Base-by-base conservation (phyloP, 2,329 filamentous ascomycete genomes). In the Trichoderma pleuroti region DNA sequence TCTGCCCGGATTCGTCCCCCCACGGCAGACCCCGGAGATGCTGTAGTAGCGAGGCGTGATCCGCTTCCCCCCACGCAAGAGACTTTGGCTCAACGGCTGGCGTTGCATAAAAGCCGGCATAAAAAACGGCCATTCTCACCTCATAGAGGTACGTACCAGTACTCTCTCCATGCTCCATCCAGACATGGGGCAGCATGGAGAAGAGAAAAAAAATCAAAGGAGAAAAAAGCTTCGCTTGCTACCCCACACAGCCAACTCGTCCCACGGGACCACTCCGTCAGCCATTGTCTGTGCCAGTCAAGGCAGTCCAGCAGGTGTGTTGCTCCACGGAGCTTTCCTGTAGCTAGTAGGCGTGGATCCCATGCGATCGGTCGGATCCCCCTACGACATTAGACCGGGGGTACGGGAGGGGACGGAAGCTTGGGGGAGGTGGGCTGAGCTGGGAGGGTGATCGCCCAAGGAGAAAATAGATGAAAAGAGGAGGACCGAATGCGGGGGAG, bases 361-460 rank as follows among this genome's bases (percentile, higher is more conserved):
- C 65, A 69, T 69, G 70, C 70, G 70, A 71, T 71, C 70, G 70
- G 49, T 71, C 67, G 70, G 57, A 64, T 71, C 70, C 57, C 57
- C 65, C 68, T 52, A 56, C 28, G 62, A 68, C 65, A 60, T 60
- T 68, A 60, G 54, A 68, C 65, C 65, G 57, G 64, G 70, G 70
- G 42, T 60, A 57, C 70, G 70, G 70, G 70, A 71, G 70, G 59
- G 65, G 70, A 71, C 70, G 70, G 70, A 68, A 68, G 65, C 64
- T 71, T 71, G 65, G 64, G 49, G 69, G 65, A 57, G 70, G 70
- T 67, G 69, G 68, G 68, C 68, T 65, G 54, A 66, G 68, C 61
- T 70, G 61, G 52, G 54, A 49, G 61, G 59, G 63, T 71, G 62
- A 57, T 60, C 65, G 54, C 39, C 52, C 62, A 67, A 61, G 69